phyloP scores from a whole-genome alignment of 176 grass and related monocot species.

The Aegilops sharonensis region DNA sequence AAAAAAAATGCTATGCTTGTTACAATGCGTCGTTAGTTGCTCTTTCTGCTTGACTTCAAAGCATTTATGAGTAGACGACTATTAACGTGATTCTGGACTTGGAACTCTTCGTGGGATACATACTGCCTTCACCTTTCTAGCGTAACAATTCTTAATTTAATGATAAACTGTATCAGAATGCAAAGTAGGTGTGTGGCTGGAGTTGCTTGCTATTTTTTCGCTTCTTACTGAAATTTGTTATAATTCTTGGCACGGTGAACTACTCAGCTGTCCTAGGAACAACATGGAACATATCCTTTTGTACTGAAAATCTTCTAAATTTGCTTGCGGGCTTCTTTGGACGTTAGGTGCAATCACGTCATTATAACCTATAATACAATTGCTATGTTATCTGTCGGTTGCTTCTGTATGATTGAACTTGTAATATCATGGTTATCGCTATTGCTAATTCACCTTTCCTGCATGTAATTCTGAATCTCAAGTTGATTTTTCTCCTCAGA shows the following conservation, averaged over 20 bases:
- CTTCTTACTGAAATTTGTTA: not conserved
- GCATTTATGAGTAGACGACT: not conserved
- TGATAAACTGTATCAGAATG: not conserved
- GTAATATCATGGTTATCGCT: not conserved
- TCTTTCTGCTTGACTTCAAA: not conserved
- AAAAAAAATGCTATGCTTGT: not conserved
- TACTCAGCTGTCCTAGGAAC: too few species aligned
- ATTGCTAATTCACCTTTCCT: not conserved
- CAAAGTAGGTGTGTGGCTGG: not conserved
- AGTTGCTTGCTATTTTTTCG: not conserved
- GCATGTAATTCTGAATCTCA: not conserved
- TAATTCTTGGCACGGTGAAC: not conserved
- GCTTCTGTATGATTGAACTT: not conserved
- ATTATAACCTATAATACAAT: not conserved
- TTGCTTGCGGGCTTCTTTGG: not conserved
- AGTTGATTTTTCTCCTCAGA: conserved; percentile 24
- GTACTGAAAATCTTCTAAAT: not conserved
- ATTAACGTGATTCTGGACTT: not conserved
- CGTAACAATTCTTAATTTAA: not conserved
- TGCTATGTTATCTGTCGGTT: not conserved
- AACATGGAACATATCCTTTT: not conserved
- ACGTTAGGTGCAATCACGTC: not conserved
- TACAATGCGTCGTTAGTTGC: not conserved
- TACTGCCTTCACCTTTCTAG: not conserved
- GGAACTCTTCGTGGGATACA: not conserved